Base-by-base conservation (phyloP, 202 grass and related monocot species). In the Bolboschoenoplectus hybrid region DNA sequence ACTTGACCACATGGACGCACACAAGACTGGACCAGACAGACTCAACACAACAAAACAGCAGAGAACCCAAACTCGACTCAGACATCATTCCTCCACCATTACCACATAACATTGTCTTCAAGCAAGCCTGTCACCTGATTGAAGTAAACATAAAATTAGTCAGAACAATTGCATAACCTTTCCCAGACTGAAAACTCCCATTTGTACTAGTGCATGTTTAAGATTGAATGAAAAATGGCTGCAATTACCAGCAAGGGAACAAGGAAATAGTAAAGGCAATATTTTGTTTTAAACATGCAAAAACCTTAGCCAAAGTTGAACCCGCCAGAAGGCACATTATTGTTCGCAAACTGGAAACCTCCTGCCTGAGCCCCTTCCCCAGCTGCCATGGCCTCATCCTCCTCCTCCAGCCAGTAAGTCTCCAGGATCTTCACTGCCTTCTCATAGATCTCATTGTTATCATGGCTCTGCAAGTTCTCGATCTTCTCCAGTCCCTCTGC, bases 361-460 rank as follows among this genome's bases (percentile, higher is more conserved):
- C 46, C 88, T 67, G 87, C 78, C 61, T 85, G 89, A 69, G 87
- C 64, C 46, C 70, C 90, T 56, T 91, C 90, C 46, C 63, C 91
- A 7, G 76, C 67, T 40, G 86, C 72, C 80, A 91, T 94, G 85
- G 88, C 91, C n/a, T 91, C 86, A 2, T 94, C 96, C 71, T 97
- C 95, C 78, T 98, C 95, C 19, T 98, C 91, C 82, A 96, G 84
- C 96, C 96, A 98, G 83, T 92, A 98, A 45, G 89, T 87, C 84
- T 98, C 93, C 7, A 98, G 91, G 86, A 98, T 92, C 91, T 94
- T 98, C 17, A 98, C 96, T 1, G 93, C 89, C 77, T 98, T 98
- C 74, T 98, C 96, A 70, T 95, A 98, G 35, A 98, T 95, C 76
- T 98, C 93, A 70, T 90, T 90, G 67, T 92, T 98, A 89, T 98